Percentiles rank a stretch among this genome's conserved stretches.
These are phyloP conservation scores for Oryza brachyantha DNA, from an alignment of 176 grass and related monocot species.

Conservation along the genomic window DNA sequence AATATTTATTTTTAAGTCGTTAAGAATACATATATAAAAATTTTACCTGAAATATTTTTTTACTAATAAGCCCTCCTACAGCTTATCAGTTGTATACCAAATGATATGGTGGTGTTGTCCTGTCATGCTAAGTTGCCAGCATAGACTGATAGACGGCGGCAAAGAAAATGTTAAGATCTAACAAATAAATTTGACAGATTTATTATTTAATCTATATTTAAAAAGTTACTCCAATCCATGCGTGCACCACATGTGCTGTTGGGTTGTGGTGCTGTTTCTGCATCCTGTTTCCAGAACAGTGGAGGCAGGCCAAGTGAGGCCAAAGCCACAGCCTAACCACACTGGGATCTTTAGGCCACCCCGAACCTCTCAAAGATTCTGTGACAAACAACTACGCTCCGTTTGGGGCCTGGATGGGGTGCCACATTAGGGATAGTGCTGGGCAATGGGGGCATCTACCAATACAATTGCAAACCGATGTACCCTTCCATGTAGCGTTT, in stretches of 20 bases:
- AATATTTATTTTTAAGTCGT: too few relatives aligned
- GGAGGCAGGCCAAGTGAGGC: slow-evolving; percentile 11
- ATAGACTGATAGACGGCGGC: too few relatives aligned
- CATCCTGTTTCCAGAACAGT: slow-evolving; percentile 32
- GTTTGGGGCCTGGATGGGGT: slow-evolving; percentile 11
- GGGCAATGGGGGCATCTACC: background rate
- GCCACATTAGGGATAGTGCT: background rate
- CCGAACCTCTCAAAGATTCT: slow-evolving; percentile 23
- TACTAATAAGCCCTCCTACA: too few relatives aligned
- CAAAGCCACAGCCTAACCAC: slow-evolving; percentile 20
- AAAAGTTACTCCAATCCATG: background rate
- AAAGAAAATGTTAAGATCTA: too few relatives aligned
- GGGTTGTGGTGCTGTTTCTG: background rate
- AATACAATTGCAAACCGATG: slow-evolving; percentile 12
- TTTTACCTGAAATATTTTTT: too few relatives aligned
- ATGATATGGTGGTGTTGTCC: too few relatives aligned
- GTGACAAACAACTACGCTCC: slow-evolving; percentile 50
- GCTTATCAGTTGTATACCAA: too few relatives aligned
- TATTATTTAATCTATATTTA: too few relatives aligned
- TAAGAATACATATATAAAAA: too few relatives aligned
- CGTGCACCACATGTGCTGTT: slow-evolving; percentile 22
- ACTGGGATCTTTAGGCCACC: slow-evolving; percentile 15
- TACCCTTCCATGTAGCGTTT: slow-evolving; percentile 33
- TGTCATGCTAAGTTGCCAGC: too few relatives aligned
- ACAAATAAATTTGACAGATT: too few relatives aligned